A percentile compares a stretch with the other conserved stretches of the same genome.
Evolutionary conservation across 2,329 filamentous ascomycete species (phyloP).

Genomic region (Fusarium algeriense): DNA sequence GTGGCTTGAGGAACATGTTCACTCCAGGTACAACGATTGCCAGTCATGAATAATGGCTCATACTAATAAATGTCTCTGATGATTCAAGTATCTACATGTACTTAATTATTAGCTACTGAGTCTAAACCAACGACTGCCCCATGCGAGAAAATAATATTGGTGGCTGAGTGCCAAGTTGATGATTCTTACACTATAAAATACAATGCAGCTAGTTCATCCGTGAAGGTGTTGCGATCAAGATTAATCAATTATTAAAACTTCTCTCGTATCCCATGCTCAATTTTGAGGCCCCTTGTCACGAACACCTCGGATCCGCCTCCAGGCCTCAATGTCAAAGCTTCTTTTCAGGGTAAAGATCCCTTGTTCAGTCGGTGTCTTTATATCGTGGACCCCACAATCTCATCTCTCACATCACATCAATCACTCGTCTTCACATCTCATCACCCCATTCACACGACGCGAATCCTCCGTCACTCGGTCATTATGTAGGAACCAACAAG

Average conservation of each 20-base stretch:
- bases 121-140: not conserved
- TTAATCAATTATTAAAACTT: not conserved
- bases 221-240: slow-evolving; percentile 18
- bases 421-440: slow-evolving; percentile 26
- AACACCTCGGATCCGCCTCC: slow-evolving; percentile 45
- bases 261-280: not conserved
- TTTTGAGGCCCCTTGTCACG: slow-evolving; percentile 40
- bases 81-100: slow-evolving; percentile 6
- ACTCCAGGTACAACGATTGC: not conserved
- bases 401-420: slow-evolving; percentile 31
- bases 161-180: slow-evolving; percentile 21
- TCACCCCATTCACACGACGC: slow-evolving; percentile 23
- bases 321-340: slow-evolving; percentile 33
- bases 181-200: not conserved
- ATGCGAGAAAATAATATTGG: slow-evolving; percentile 8
- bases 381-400: slow-evolving; percentile 36
- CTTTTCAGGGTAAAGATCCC: slow-evolving; percentile 22
- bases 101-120: not conserved
- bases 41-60: not conserved
- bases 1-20: slow-evolving; percentile 28
- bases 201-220: not conserved
- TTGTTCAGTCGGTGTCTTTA: slow-evolving; percentile 9
- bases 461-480: slow-evolving; percentile 11
- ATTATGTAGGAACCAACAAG: not conserved
- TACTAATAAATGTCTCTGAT: not conserved